A percentile compares a stretch with the other conserved stretches of the same genome.
Evolutionary conservation across 345 rosid genomes (phyloP).

Genomic region (Psidium guajava): DNA sequence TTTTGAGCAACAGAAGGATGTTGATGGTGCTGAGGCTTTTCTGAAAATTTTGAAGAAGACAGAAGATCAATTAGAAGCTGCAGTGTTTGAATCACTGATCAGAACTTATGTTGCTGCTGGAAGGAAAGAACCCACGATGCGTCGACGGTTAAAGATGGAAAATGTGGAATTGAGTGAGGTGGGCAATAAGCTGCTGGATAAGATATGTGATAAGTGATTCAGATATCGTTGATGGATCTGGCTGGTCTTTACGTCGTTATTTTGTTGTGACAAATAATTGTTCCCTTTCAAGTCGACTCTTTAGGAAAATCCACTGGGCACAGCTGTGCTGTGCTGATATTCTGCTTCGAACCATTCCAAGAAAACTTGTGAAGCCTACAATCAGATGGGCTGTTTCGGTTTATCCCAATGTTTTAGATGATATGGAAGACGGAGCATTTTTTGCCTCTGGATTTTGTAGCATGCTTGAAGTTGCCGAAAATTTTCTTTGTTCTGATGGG

Average conservation of each 20-base stretch:
- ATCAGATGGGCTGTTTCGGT: background rate
- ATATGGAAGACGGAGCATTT: background rate
- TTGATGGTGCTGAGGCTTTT: constrained; percentile 74
- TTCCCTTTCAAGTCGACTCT: background rate
- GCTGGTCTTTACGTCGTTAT: background rate
- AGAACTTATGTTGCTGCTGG: constrained; percentile 86
- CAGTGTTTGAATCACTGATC: constrained; percentile 66
- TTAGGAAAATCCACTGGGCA: background rate
- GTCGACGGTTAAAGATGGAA: constrained; percentile 68
- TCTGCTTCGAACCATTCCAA: background rate
- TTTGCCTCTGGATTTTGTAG: background rate
- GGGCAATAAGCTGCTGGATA: constrained; percentile 54
- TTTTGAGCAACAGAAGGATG: constrained; percentile 66
- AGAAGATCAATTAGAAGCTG: constrained; percentile 38
- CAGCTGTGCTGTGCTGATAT: background rate
- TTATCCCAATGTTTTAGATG: background rate
- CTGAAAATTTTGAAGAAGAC: constrained; percentile 66
- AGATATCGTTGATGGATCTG: background rate
- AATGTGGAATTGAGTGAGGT: constrained; percentile 51
- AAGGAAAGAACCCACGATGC: constrained; percentile 54
- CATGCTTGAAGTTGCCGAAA: background rate
- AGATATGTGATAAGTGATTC: constrained; percentile 49
- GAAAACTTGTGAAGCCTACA: background rate
- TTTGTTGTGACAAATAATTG: background rate
- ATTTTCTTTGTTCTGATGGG: background rate